phyloP scores from a whole-genome alignment of 2,329 filamentous ascomycete species.

The Cyclaneusma minus region DNA sequence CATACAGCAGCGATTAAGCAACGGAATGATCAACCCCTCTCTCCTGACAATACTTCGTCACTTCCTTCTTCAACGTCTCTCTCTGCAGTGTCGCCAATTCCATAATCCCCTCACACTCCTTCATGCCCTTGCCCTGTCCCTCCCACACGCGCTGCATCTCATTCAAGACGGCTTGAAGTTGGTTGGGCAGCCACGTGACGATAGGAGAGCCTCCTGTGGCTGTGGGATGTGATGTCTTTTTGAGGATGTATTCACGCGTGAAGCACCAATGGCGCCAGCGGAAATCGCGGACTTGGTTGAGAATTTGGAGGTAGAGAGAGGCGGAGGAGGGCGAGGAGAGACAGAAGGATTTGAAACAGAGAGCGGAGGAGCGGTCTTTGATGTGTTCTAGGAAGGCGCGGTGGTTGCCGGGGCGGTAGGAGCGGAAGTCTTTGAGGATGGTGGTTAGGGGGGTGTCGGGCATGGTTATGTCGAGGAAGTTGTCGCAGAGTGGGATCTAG shows the following conservation, averaged over 20 bases:
- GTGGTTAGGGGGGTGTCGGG: slow-evolving; percentile 76
- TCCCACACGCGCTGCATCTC: slow-evolving; percentile 48
- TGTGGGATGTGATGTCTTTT: slow-evolving; percentile 59
- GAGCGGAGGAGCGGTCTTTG: slow-evolving; percentile 27
- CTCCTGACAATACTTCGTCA: slow-evolving; percentile 58
- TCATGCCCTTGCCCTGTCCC: slow-evolving; percentile 24
- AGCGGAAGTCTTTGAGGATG: slow-evolving; percentile 76
- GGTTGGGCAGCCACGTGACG: slow-evolving; percentile 73
- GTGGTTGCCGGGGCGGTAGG: slow-evolving; percentile 81
- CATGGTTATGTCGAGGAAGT: slow-evolving; percentile 75
- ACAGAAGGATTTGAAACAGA: slow-evolving; percentile 43
- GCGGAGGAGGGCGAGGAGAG: slow-evolving; percentile 37
- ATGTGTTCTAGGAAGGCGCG: slow-evolving; percentile 71
- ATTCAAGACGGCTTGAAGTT: slow-evolving; percentile 57
- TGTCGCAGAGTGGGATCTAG: slow-evolving; percentile 71
- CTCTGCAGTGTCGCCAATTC: slow-evolving; percentile 47
- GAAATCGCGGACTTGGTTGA: slow-evolving; percentile 69
- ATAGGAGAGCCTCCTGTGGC: slow-evolving; percentile 72
- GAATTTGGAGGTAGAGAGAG: slow-evolving; percentile 47
- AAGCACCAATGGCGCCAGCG: slow-evolving; percentile 79
- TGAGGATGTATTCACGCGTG: slow-evolving; percentile 70
- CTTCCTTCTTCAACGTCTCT: slow-evolving; percentile 55
- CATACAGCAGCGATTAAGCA: no score
- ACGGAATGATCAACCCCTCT: slow-evolving; percentile 28
- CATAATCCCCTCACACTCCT: slow-evolving; percentile 44